Evolutionary conservation across 371 early-diverging fungal genomes (phyloP).

Genomic region (Haplosporangium sp.): DNA sequence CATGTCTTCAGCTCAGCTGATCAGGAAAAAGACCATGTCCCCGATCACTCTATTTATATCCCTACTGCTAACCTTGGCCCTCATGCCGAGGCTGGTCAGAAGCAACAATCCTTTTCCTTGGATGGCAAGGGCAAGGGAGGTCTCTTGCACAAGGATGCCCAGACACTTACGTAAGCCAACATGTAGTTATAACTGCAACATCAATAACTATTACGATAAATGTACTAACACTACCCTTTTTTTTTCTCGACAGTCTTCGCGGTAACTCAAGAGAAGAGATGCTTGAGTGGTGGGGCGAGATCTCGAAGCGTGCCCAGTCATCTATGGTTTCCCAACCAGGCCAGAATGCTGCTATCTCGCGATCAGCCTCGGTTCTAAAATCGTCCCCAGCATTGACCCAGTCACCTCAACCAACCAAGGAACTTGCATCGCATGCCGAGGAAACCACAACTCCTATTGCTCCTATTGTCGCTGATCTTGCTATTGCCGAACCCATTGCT

Average conservation of each 20-base stretch:
- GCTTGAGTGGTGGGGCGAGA: conserved; percentile 52
- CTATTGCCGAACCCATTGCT: neutral
- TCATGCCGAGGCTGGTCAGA: conserved; percentile 39
- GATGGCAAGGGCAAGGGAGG: conserved; percentile 54
- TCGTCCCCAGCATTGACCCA: conserved; percentile 26
- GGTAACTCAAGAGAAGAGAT: conserved; percentile 50
- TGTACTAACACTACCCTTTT: neutral
- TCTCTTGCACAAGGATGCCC: conserved; percentile 45
- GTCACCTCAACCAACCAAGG: conserved; percentile 13
- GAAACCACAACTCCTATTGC: conserved; percentile 1
- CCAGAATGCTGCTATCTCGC: conserved; percentile 30
- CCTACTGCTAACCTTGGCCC: conserved; percentile 43
- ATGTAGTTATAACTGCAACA: neutral
- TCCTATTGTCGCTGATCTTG: conserved; percentile 13
- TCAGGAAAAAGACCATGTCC: conserved; percentile 27
- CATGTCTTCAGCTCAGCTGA: conserved; percentile 47
- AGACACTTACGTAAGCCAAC: conserved; percentile 45
- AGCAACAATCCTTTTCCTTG: conserved; percentile 51
- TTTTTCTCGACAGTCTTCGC: conserved; percentile 23
- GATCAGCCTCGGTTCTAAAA: conserved; percentile 29
- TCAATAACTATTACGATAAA: too few relatives aligned
- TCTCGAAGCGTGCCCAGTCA: conserved; percentile 50
- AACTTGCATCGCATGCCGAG: neutral
- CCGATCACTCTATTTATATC: conserved; percentile 47
- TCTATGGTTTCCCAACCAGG: conserved; percentile 34